phyloP scores from a whole-genome alignment of 2,329 filamentous ascomycete genomes.

The Sarocladiaceae sp. region DNA sequence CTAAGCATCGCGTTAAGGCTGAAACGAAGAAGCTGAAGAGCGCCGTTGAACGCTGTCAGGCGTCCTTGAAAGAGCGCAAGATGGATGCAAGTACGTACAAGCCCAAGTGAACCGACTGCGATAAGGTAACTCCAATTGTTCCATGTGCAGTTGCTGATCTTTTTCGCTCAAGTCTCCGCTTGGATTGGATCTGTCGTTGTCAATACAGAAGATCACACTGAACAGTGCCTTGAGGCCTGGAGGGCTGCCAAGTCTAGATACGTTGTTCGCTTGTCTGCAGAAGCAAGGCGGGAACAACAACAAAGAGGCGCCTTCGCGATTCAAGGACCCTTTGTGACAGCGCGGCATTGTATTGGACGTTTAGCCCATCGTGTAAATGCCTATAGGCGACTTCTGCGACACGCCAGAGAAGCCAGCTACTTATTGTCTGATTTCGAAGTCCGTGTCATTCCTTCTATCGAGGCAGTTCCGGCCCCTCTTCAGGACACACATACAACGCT shows the following conservation, averaged over 20 bases:
- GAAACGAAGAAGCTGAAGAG: constrained; percentile 12
- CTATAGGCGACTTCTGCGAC: constrained; percentile 28
- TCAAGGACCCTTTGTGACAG: constrained; percentile 18
- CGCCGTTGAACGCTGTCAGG: neutral
- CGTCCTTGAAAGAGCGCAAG: neutral
- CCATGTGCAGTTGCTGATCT: neutral
- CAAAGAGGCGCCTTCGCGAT: neutral
- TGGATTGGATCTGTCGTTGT: neutral
- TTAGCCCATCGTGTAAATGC: constrained; percentile 36
- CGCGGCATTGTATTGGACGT: constrained; percentile 37
- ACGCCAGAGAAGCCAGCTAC: constrained; percentile 21
- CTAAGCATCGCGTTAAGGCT: constrained; percentile 16
- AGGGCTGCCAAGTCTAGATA: neutral
- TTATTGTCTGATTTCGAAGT: constrained; percentile 26
- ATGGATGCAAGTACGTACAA: neutral
- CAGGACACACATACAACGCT: constrained; percentile 1
- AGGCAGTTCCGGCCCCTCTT: constrained; percentile 16
- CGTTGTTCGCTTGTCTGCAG: constrained; percentile 8
- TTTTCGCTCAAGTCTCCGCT: neutral
- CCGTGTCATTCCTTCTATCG: constrained; percentile 13
- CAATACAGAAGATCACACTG: neutral
- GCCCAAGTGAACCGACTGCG: no score
- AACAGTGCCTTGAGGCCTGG: neutral
- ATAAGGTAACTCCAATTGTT: neutral
- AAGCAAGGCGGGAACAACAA: constrained; percentile 10